A percentile compares a stretch with the other conserved stretches of the same genome.
phyloP scores from a whole-genome alignment of 208 protist genomes.

The Naegleria lovaniensis region DNA sequence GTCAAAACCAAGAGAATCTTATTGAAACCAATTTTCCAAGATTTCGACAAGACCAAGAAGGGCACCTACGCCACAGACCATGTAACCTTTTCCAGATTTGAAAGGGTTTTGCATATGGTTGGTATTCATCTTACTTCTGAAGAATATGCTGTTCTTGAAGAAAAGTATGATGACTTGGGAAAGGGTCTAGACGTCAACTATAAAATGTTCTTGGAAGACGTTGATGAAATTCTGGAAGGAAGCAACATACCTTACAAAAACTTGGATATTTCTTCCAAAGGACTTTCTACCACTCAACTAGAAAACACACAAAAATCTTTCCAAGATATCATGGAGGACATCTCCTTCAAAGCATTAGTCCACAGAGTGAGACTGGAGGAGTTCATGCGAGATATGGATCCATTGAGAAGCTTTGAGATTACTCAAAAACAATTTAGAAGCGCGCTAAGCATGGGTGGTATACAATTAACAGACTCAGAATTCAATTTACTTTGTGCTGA shows the following conservation, averaged over 20 bases:
- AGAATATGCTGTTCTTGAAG: constrained; percentile 64
- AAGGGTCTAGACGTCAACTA: constrained; percentile 68
- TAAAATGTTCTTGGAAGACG: constrained; percentile 71
- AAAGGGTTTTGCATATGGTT: constrained; percentile 63
- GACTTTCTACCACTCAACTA: neutral
- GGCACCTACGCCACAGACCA: constrained; percentile 70
- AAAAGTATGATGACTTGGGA: constrained; percentile 63
- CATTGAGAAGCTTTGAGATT: neutral
- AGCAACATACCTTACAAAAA: neutral
- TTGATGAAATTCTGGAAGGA: constrained; percentile 45
- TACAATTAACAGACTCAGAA: neutral
- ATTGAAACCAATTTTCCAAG: constrained; percentile 67
- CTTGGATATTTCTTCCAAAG: neutral
- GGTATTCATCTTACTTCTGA: constrained; percentile 65
- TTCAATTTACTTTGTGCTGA: neutral
- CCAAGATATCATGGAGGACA: neutral
- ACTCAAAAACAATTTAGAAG: constrained; percentile 10
- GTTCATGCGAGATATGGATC: neutral
- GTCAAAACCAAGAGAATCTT: constrained; percentile 65
- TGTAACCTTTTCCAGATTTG: constrained; percentile 68
- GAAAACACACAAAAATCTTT: neutral
- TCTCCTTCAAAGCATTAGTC: neutral
- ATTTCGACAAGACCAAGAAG: constrained; percentile 73
- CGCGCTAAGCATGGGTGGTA: neutral
- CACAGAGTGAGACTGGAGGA: neutral